Evolutionary conservation across 2,329 filamentous ascomycete species (phyloP).

Genomic region (Alternaria incomplexa): DNA sequence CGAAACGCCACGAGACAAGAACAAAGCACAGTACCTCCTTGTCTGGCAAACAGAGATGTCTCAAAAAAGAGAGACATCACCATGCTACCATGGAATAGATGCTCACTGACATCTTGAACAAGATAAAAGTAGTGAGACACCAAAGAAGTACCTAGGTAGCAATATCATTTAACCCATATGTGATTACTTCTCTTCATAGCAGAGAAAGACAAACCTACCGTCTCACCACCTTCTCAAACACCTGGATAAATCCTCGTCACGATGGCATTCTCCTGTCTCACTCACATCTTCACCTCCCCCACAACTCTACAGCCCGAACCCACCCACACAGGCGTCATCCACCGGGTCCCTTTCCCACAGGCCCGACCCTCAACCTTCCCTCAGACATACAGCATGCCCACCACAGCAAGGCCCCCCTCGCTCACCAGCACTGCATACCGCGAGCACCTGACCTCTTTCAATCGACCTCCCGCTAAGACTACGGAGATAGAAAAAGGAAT

Average conservation of each 20-base stretch:
- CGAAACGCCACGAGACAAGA: not conserved
- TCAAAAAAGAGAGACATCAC: not conserved
- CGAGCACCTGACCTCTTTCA: not conserved
- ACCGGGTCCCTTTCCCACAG: not conserved
- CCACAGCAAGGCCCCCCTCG: not conserved
- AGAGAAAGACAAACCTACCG: not conserved
- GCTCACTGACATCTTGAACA: not conserved
- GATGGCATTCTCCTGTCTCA: not conserved
- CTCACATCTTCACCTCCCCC: not conserved
- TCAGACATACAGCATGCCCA: not conserved
- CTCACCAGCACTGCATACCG: not conserved
- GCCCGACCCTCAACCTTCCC: not conserved
- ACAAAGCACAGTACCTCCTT: not conserved
- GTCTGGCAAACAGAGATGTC: not conserved
- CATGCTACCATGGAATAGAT: not conserved
- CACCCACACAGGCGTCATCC: not conserved
- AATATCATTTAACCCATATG: not conserved
- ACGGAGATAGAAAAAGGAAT: not conserved
- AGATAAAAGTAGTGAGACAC: not conserved
- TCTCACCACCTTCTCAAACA: rapidly evolving
- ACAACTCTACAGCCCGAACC: no score
- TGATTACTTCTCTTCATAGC: not conserved
- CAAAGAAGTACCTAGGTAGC: no score
- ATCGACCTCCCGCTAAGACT: not conserved
- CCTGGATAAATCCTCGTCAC: not conserved